Conservation (phyloP, 2,329 filamentous ascomycete species). For the Ophiosphaerella korrae region DNA sequence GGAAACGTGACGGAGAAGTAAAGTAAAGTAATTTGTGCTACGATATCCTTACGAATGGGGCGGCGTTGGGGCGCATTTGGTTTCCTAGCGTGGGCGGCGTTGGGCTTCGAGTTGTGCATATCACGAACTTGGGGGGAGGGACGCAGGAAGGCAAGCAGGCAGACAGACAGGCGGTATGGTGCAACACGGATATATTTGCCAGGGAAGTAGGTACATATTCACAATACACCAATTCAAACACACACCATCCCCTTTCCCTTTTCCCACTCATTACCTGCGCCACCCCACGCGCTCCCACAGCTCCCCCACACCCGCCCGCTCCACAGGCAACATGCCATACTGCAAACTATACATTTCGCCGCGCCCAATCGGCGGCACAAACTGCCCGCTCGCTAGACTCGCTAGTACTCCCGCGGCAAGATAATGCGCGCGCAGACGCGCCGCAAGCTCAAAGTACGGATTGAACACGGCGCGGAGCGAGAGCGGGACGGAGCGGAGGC, state of each 20-base stretch:
- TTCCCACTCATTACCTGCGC: conserved; percentile 9
- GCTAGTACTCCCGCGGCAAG: conserved; percentile 85
- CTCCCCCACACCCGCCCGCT: conserved; percentile 77
- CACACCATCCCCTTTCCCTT: neutral
- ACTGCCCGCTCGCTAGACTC: conserved; percentile 85
- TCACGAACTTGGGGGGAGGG: no score
- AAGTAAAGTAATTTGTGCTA: no score
- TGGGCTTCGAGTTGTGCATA: no score
- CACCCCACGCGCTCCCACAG: conserved; percentile 69
- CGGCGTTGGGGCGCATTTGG: no score
- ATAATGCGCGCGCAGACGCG: conserved; percentile 93
- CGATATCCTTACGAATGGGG: no score
- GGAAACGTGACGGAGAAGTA: no score
- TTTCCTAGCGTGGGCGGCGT: no score
- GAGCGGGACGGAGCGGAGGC: conserved; percentile 72
- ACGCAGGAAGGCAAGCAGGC: no score
- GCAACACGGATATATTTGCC: no score
- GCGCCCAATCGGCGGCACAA: conserved; percentile 92
- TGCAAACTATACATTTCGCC: conserved; percentile 95
- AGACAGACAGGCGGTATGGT: no score
- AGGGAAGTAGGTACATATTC: no score
- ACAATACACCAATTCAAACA: no score
- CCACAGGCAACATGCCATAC: conserved; percentile 94
- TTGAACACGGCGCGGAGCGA: conserved; percentile 94
- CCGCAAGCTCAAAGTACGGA: conserved; percentile 93